These are phyloP conservation scores for Penicillium paneum DNA, from an alignment of 2,329 filamentous ascomycete species.

Conservation along the genomic window DNA sequence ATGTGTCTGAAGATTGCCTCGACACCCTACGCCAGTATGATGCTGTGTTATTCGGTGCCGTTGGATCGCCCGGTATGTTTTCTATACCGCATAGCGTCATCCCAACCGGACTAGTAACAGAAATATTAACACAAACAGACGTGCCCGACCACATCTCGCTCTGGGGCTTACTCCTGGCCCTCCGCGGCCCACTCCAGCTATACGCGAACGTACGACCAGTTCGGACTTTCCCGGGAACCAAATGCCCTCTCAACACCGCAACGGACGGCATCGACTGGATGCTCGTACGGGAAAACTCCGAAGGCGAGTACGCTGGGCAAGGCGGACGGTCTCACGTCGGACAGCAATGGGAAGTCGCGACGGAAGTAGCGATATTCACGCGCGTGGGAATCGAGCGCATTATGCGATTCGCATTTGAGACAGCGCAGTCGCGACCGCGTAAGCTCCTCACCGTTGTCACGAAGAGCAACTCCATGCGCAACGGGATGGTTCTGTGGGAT, in stretches of 20 bases:
- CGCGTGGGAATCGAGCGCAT: conserved; percentile 51
- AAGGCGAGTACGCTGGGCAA: conserved; percentile 56
- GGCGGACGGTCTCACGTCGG: conserved; percentile 53
- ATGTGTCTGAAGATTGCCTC: conserved; percentile 52
- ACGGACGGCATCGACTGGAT: conserved; percentile 55
- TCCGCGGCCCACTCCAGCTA: conserved; percentile 55
- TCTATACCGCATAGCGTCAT: not conserved
- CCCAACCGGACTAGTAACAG: too few species aligned
- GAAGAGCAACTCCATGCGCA: conserved; percentile 55
- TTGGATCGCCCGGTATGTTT: conserved; percentile 53
- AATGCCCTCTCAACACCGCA: conserved; percentile 49
- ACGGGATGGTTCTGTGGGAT: conserved; percentile 58
- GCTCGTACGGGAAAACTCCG: conserved; percentile 55
- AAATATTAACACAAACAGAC: conserved; percentile 30
- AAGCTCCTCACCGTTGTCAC: conserved; percentile 55
- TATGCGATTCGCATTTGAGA: conserved; percentile 55
- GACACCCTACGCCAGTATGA: conserved; percentile 52
- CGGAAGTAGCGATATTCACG: conserved; percentile 55
- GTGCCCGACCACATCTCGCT: conserved; percentile 57
- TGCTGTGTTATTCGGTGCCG: conserved; percentile 59
- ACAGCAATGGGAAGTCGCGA: conserved; percentile 52
- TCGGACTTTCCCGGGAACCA: conserved; percentile 48
- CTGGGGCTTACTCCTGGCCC: conserved; percentile 55
- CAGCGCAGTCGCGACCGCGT: conserved; percentile 46
- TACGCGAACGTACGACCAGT: conserved; percentile 58